Base-by-base conservation (phyloP, 1,284 basidiomycete genomes). In the Melampsora abietis-canadensis region DNA sequence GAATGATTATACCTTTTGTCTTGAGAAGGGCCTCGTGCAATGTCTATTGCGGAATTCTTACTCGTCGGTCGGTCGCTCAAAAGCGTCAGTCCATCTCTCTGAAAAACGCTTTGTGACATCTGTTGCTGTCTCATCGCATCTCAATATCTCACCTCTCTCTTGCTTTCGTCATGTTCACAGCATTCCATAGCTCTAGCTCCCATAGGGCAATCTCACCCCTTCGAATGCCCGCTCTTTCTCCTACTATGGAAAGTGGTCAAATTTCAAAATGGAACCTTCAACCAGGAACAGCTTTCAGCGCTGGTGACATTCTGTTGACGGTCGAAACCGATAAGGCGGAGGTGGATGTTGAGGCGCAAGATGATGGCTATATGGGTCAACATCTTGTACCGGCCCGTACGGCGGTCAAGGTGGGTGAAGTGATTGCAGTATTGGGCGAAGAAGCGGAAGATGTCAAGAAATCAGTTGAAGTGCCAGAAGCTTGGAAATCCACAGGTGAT, bases 261-360 rank as follows among this genome's bases (percentile, higher is more conserved):
- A 70, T 80, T 27, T 76, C 77, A 34, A 73, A 76, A 46, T 78
- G 77, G 77, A 78, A 78, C 67, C 74, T 76, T 31, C 21, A 76
- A 44, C 51, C 61, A 14, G 65, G 64, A 10, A 66, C 47, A 64
- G 74, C 65, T 34, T 84, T 83, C 78, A 77, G 69, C 21, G 80
- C 80, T 0, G 82, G 82, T 8, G 81, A 81, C 64, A 79, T 83
- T 19, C 67, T 83, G 19, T 78, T 83, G 34, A 66, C 75, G 12
- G 65, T 81, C 75, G 79, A 80, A 67, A 80, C 79, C 6, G 80
- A 80, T 73, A 80, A 81, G 77, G 82, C 82, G 8, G 80, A 80
- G 67, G 82, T 83, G 77, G 83, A 84, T 66, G 82, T 83, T 46
- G 82, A 84, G 78, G 83, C 83, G 27, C 82, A 82, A 77, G 83